Conservation (phyloP, 2,329 filamentous ascomycete species). For the Fonsecaea monophora region DNA sequence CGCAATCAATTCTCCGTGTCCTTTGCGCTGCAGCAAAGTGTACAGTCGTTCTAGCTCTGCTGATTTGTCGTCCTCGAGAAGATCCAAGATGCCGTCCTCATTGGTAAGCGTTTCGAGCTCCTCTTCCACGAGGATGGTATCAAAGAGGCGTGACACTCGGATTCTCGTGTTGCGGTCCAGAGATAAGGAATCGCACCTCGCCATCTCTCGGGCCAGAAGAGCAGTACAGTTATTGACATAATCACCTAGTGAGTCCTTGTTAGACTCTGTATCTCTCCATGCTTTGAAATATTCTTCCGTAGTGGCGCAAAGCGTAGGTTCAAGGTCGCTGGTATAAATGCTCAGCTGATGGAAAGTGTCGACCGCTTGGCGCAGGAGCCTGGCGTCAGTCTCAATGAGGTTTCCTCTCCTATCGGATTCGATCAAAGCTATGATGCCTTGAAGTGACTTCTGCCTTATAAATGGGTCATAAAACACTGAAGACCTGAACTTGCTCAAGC, state of each 20-base stretch:
- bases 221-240: slow-evolving; percentile 75
- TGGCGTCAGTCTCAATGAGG: slow-evolving; percentile 63
- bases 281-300: slow-evolving; percentile 72
- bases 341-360: slow-evolving; percentile 84
- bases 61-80: slow-evolving; percentile 74
- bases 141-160: slow-evolving; percentile 74
- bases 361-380: slow-evolving; percentile 75
- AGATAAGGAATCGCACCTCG: slow-evolving; percentile 78
- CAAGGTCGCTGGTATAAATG: slow-evolving; percentile 80
- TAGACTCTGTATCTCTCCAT: slow-evolving; percentile 72
- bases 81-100: slow-evolving; percentile 69
- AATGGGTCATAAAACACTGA: slow-evolving; percentile 61
- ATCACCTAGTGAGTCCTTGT: slow-evolving; percentile 67
- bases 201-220: slow-evolving; percentile 74
- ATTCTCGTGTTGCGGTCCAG: slow-evolving; percentile 84
- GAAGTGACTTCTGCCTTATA: slow-evolving; percentile 62
- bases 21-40: slow-evolving; percentile 73
- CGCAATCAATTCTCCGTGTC: slow-evolving; percentile 73
- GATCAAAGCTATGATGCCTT: slow-evolving; percentile 78
- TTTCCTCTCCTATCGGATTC: slow-evolving; percentile 69
- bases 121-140: slow-evolving; percentile 72
- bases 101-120: slow-evolving; percentile 72
- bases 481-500: slow-evolving; percentile 75
- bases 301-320: slow-evolving; percentile 72
- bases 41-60: slow-evolving; percentile 78